A percentile compares a stretch with the other conserved stretches of the same genome.
phyloP scores from a whole-genome alignment of 805 yeast genomes.

The Zygoascus ofunaensis region DNA sequence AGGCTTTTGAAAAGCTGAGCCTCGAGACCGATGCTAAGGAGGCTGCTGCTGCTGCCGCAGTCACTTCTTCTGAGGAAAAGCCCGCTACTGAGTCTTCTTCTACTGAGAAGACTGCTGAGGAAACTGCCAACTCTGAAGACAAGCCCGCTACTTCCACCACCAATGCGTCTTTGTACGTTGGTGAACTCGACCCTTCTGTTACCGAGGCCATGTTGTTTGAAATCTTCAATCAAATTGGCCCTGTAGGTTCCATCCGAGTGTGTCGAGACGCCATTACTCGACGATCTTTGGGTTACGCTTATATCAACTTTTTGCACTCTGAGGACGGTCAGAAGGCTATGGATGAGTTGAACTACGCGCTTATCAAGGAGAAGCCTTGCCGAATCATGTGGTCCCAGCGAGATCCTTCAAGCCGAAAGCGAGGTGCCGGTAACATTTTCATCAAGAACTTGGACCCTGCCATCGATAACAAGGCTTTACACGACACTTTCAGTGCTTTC shows the following conservation, averaged over 20 bases:
- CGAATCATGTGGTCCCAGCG: conserved; percentile 99
- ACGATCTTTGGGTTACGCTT: conserved; percentile 96
- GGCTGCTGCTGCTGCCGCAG: conserved; percentile 21
- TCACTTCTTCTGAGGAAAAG: conserved; percentile 44
- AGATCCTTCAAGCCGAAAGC: conserved; percentile 90
- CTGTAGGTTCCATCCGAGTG: conserved; percentile 93
- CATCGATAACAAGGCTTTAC: conserved; percentile 96
- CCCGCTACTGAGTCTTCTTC: conserved; percentile 42
- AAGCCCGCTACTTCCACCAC: conserved; percentile 32
- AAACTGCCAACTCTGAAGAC: conserved; percentile 19
- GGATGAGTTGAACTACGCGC: conserved; percentile 89
- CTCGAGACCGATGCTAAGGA: conserved; percentile 21
- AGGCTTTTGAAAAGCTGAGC: conserved; percentile 29
- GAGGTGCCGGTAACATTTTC: conserved; percentile 93
- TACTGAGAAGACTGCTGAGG: conserved; percentile 13
- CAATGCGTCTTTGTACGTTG: conserved; percentile 88
- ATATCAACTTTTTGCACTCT: conserved; percentile 85
- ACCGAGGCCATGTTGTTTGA: conserved; percentile 93
- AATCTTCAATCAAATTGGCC: conserved; percentile 88
- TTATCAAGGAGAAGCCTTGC: conserved; percentile 91
- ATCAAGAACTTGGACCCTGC: conserved; percentile 98
- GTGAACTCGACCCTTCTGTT: conserved; percentile 88
- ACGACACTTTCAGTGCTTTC: conserved; percentile 94
- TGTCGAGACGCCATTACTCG: conserved; percentile 98
- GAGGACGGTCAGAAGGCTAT: conserved; percentile 91